These are phyloP conservation scores for Paulownia fortunei DNA, from an alignment of 257 asterid genomes.

Conservation along the genomic window DNA sequence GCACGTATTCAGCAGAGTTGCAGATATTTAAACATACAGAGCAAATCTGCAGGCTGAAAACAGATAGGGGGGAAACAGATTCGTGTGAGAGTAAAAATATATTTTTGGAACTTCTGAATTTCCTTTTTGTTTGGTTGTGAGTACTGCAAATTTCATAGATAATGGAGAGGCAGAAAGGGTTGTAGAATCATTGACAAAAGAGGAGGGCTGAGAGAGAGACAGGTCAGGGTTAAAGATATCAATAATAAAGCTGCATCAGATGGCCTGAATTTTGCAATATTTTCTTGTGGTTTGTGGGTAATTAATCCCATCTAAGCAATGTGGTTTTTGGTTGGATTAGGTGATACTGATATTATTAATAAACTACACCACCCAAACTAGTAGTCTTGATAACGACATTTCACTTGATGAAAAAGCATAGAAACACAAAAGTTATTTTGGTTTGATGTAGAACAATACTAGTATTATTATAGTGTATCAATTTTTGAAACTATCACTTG, in stretches of 20 bases:
- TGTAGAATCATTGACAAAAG: constrained; percentile 43
- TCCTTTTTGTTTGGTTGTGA: constrained; percentile 38
- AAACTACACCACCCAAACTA: neutral
- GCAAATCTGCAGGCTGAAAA: constrained; percentile 39
- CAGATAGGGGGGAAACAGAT: too few relatives aligned
- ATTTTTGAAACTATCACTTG: neutral
- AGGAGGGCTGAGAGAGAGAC: constrained; percentile 35
- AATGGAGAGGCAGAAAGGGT: constrained; percentile 28
- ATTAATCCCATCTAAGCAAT: too few relatives aligned
- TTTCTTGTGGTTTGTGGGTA: neutral
- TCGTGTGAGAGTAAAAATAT: neutral
- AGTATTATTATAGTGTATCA: neutral
- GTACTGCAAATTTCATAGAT: constrained; percentile 26
- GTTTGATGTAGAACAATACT: neutral
- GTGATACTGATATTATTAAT: constrained; percentile 15
- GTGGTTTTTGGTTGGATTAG: constrained; percentile 35
- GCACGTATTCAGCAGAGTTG: constrained; percentile 39
- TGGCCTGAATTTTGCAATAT: constrained; percentile 19
- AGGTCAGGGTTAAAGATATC: neutral
- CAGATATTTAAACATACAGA: constrained; percentile 41
- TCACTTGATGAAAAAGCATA: constrained; percentile 12
- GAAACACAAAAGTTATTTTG: neutral
- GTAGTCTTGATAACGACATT: constrained; percentile 18
- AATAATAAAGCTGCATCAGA: constrained; percentile 45
- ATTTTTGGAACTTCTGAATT: constrained; percentile 25